Evolutionary conservation across 306 rosid genomes (phyloP).

Genomic region (Casuarina glauca): DNA sequence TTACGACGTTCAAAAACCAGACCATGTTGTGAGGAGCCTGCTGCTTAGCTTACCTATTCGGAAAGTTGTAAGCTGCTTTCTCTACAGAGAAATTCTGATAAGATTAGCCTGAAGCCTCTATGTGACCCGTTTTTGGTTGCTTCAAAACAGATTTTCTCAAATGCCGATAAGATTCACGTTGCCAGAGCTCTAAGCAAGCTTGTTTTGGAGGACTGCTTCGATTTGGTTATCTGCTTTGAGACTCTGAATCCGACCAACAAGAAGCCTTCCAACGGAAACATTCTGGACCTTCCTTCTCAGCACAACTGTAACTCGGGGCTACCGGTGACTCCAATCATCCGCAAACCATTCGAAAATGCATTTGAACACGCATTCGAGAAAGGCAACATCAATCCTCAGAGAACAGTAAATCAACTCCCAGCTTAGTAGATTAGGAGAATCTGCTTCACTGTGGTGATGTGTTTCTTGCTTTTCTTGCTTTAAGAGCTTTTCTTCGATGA

Average conservation of each 20-base stretch:
- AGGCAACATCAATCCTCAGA: slow-evolving; percentile 63
- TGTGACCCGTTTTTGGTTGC: background rate
- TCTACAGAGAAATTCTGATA: background rate
- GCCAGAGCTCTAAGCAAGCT: slow-evolving; percentile 60
- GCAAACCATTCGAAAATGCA: slow-evolving; percentile 81
- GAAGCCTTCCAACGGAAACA: slow-evolving; percentile 25
- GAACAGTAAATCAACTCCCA: slow-evolving; percentile 49
- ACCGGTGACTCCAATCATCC: slow-evolving; percentile 58
- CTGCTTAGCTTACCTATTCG: slow-evolving; percentile 71
- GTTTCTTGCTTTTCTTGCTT: slow-evolving; percentile 5
- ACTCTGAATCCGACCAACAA: slow-evolving; percentile 53
- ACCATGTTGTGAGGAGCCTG: slow-evolving; percentile 62
- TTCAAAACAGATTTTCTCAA: slow-evolving; percentile 62
- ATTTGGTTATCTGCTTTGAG: slow-evolving; percentile 71
- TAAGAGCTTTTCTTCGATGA: slow-evolving; percentile 84
- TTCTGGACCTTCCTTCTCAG: slow-evolving; percentile 24
- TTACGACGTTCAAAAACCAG: slow-evolving; percentile 64
- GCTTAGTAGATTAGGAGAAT: background rate
- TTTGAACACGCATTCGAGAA: slow-evolving; percentile 60
- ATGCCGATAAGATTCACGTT: slow-evolving; percentile 63
- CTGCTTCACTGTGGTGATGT: too few relatives aligned
- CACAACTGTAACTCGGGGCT: slow-evolving; percentile 37
- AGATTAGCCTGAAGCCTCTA: background rate
- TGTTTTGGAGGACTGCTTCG: slow-evolving; percentile 89
- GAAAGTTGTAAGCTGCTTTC: slow-evolving; percentile 61